Percentiles rank a stretch among this genome's conserved stretches.
Evolutionary conservation across 495 filamentous ascomycete genomes (phyloP).

Genomic region (Lasiosphaeris hirsuta): DNA sequence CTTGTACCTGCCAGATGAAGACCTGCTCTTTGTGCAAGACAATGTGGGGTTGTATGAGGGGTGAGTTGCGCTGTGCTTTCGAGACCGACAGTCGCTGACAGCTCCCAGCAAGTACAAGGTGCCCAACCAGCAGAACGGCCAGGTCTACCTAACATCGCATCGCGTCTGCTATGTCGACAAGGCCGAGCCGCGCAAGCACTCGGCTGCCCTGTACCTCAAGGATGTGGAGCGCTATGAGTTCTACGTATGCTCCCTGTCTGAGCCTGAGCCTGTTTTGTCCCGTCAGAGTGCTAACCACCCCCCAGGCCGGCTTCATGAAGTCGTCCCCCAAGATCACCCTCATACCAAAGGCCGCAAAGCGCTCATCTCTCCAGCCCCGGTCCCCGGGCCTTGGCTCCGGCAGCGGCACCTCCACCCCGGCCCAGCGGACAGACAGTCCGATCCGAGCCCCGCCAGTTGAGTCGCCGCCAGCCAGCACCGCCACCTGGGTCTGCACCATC

Average conservation of each 20-base stretch:
- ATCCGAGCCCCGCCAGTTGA: conserved; percentile 48
- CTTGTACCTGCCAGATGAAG: conserved; percentile 82
- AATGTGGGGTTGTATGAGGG: conserved; percentile 97
- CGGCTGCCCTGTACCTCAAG: conserved; percentile 81
- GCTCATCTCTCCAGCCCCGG: conserved; percentile 47
- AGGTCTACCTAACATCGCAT: conserved; percentile 93
- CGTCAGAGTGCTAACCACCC: conserved; percentile 14
- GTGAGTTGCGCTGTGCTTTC: conserved; percentile 48
- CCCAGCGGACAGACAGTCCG: conserved; percentile 48
- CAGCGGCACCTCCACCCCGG: conserved; percentile 42
- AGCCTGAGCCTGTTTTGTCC: conserved; percentile 13
- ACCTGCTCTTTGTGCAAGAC: conserved; percentile 91
- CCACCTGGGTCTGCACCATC: conserved; percentile 97
- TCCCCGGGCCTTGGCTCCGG: conserved; percentile 32
- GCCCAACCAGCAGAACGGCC: conserved; percentile 89
- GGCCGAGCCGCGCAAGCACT: conserved; percentile 78
- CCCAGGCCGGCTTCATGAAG: conserved; percentile 88
- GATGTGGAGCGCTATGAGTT: conserved; percentile 88
- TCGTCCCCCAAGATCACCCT: conserved; percentile 92
- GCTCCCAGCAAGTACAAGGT: conserved; percentile 82
- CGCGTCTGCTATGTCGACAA: conserved; percentile 93
- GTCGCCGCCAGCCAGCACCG: conserved; percentile 50
- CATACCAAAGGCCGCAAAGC: conserved; percentile 69
- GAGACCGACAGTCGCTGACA: conserved; percentile 17
- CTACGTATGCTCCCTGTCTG: conserved; percentile 56